Evolutionary conservation across 306 rosid genomes (phyloP).

Genomic region (Quercus variabilis): DNA sequence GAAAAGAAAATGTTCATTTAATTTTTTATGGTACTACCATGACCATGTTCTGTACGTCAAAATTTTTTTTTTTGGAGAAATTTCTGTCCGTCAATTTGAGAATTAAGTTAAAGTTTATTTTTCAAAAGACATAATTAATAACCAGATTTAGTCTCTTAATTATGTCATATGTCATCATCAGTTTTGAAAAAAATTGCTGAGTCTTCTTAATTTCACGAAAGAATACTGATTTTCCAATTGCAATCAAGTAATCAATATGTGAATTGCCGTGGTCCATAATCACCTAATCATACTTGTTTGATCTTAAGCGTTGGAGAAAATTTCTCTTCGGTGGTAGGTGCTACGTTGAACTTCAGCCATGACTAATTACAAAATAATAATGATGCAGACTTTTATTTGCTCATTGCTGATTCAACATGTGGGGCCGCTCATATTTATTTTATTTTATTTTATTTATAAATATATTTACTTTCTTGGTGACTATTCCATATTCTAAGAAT

Average conservation of each 20-base stretch:
- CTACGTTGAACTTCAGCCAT: not conserved
- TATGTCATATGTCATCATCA: too few species aligned
- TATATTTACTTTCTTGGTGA: not conserved
- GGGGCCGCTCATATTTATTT: not conserved
- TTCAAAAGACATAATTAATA: too few species aligned
- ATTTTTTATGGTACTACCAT: too few species aligned
- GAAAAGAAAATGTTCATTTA: too few species aligned
- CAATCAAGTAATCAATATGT: not conserved
- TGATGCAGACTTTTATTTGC: not conserved
- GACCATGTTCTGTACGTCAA: too few species aligned
- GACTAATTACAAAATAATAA: not conserved
- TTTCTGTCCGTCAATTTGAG: too few species aligned
- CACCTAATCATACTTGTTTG: too few species aligned
- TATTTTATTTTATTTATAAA: not conserved
- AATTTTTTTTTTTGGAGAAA: too few species aligned
- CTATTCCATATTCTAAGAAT: not conserved
- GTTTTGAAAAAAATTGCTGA: too few species aligned
- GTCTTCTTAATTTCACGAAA: too few species aligned
- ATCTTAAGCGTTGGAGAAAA: not conserved
- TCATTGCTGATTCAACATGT: not conserved
- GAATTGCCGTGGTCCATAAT: not conserved
- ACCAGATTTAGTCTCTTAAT: too few species aligned
- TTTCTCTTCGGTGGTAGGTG: not conserved
- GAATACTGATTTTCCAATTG: not conserved
- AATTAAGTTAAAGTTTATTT: too few species aligned